Evolutionary conservation across 164 flowering plant species (phyloP), one percentile per base, ranked within the genome.

Genomic region (Umbilicus rupestris): DNA sequence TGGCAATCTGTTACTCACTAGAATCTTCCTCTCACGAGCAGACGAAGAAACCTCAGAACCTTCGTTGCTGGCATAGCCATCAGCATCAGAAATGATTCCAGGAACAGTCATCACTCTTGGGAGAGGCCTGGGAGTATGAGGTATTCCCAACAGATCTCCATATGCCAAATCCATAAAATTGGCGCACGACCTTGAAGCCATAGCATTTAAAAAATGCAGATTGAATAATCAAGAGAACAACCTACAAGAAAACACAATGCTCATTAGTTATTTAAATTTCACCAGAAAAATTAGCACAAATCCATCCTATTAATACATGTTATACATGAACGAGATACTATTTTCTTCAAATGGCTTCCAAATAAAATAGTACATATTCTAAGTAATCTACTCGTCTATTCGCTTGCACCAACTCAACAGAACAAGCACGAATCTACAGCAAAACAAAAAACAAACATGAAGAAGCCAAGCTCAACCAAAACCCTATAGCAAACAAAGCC

Each of bases 1-100:
- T 11, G 72, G 72, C 17, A 70, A 39, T 44, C 39, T 45, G 35
- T 70, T 70, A n/a, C 68, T 67, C 33, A 70, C 72, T 28, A 70
- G 57, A 39, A 70, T 70, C 50, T 55, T 64, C 63, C 68, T 39
- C 63, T 70, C 68, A 33, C 71, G 66, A n/a, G 44, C 60, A 69
- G 71, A 33, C 5, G 71, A 46, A n/a, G 65, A 52, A 35, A 52
- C 63, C 5, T 52, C 69, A 19, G 62, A 67, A 67, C 69, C 62
- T 35, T 52, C 63, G 39, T 37, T 52, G 24, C 69, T n/a, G 29
- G 39, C 68, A 66, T 66, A 66, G 15, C 68, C 60, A 66, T 66
- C 68, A 5, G 30, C 39, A 1, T 66, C 69, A 47, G 28, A 31
- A 10, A 47, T 35, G 26, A 66, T 33, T 49, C 68, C 68, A 20